Evolutionary conservation across 345 rosid species (phyloP).

Genomic region (Ricinus communis): DNA sequence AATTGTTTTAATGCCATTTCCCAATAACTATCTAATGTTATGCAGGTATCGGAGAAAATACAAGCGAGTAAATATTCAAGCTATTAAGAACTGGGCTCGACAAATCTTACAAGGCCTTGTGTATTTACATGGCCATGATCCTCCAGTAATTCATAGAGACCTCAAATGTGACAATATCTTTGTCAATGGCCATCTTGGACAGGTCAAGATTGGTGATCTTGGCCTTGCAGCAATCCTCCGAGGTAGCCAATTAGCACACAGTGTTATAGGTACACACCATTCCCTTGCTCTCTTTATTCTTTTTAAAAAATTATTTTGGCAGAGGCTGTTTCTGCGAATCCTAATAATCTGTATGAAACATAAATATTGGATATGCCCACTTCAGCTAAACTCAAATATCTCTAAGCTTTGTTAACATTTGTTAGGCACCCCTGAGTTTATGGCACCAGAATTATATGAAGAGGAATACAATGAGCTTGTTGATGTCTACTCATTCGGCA

Average conservation of each 20-base stretch:
- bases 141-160: constrained; percentile 38
- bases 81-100: constrained; percentile 32
- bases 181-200: constrained; percentile 40
- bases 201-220: constrained; percentile 39
- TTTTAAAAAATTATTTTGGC: no score
- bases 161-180: constrained; percentile 36
- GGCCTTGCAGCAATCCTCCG: constrained; percentile 33
- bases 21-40: not conserved
- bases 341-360: not conserved
- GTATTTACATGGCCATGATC: constrained; percentile 35
- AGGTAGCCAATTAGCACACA: constrained; percentile 30
- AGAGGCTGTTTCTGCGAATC: no score
- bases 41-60: constrained; percentile 30
- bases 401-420: not conserved
- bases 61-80: constrained; percentile 22
- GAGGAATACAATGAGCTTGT: constrained; percentile 38
- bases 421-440: constrained; percentile 35
- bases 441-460: constrained; percentile 39
- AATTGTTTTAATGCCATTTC: no score
- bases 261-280: constrained; percentile 28
- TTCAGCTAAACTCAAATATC: no score
- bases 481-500: constrained; percentile 38
- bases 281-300: not conserved
- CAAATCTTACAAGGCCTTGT: constrained; percentile 32
- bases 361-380: not conserved